These are phyloP conservation scores for Microglena sp. DNA, from an alignment of 139 green algal genomes.

Conservation along the genomic window DNA sequence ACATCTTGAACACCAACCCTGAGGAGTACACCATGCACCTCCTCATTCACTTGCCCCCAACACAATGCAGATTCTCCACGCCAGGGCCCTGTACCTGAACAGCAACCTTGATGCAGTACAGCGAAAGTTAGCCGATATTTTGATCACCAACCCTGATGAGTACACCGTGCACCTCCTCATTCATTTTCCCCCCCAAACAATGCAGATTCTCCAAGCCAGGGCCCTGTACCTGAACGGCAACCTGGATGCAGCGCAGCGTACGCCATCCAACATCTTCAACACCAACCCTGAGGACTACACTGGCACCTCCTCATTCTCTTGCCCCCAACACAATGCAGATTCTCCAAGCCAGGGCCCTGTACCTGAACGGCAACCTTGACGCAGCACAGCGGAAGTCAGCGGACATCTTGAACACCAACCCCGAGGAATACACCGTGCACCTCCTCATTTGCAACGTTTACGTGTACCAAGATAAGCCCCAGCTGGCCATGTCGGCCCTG, in stretches of 20 bases:
- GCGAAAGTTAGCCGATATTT: conserved; percentile 37
- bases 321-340: no score
- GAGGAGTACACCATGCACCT: conserved; percentile 41
- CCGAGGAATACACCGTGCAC: conserved; percentile 34
- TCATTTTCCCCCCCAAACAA: no score
- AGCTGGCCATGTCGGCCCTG: conserved; percentile 37
- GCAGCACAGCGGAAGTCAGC: conserved; percentile 38
- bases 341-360: conserved; percentile 40
- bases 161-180: conserved; percentile 48
- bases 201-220: conserved; percentile 43
- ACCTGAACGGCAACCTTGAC: conserved; percentile 48
- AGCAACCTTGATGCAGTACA: conserved; percentile 41
- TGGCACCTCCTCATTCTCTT: conserved; percentile 53
- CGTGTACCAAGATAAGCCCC: conserved; percentile 40
- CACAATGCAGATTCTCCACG: conserved; percentile 49
- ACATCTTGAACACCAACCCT: conserved; percentile 37
- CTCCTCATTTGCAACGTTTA: conserved; percentile 50
- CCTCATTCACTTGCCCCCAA: no score
- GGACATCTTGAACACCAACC: conserved; percentile 36
- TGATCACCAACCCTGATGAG: conserved; percentile 34
- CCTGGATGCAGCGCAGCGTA: conserved; percentile 42
- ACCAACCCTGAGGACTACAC: conserved; percentile 25
- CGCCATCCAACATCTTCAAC: conserved; percentile 39
- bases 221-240: conserved; percentile 46
- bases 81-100: conserved; percentile 42